phyloP scores from a whole-genome alignment of 805 yeast genomes.

The Metschnikowia similis region DNA sequence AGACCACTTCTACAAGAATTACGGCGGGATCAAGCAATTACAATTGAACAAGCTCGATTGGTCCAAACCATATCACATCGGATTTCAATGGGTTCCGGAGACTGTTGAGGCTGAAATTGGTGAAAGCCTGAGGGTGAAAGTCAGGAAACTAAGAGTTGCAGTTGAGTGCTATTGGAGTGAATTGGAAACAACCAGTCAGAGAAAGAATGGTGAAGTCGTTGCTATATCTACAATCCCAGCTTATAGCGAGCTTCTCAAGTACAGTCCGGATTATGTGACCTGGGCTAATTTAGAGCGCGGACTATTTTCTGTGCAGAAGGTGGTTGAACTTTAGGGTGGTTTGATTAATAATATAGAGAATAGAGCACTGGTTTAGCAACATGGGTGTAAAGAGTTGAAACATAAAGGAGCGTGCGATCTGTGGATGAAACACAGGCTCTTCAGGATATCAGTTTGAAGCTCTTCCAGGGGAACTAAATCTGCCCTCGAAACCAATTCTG shows the following conservation, averaged over 20 bases:
- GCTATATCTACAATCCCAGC: conserved; percentile 49
- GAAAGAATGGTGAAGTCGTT: conserved; percentile 32
- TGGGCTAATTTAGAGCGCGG: conserved; percentile 69
- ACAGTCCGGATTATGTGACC: conserved; percentile 59
- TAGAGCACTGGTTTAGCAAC: neutral
- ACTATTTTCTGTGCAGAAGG: conserved; percentile 54
- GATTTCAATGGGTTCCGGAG: conserved; percentile 74
- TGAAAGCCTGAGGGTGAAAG: conserved; percentile 31
- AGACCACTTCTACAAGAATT: conserved; percentile 46
- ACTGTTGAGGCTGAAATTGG: conserved; percentile 1
- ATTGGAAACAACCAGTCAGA: conserved; percentile 22
- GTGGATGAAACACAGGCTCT: conserved; percentile 19
- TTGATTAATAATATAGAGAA: neutral
- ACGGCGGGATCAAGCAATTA: conserved; percentile 60
- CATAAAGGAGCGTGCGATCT: conserved; percentile 11
- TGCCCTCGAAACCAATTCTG: conserved; percentile 18
- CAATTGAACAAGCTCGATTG: conserved; percentile 64
- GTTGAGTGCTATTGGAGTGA: conserved; percentile 81
- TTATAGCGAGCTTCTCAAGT: conserved; percentile 62
- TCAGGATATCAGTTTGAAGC: conserved; percentile 29
- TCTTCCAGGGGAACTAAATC: conserved; percentile 28
- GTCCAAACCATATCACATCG: conserved; percentile 54
- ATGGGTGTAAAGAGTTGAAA: neutral
- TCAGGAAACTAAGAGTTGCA: conserved; percentile 47
- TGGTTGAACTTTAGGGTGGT: conserved; percentile 33